phyloP scores from a whole-genome alignment of 768 basidiomycete genomes.

The Amanita polypyramis region DNA sequence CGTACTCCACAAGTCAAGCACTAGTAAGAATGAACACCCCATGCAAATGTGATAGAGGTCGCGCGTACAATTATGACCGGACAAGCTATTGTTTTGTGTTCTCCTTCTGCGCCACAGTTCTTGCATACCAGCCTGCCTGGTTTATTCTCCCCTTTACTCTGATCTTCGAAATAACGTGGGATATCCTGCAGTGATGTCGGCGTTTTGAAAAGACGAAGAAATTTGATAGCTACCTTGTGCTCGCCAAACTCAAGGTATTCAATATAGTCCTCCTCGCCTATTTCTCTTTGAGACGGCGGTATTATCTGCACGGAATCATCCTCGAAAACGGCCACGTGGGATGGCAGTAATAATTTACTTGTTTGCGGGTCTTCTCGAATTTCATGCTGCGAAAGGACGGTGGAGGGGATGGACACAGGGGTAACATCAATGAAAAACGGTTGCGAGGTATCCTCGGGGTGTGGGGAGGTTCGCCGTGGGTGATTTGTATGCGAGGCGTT shows the following conservation, averaged over 20 bases:
- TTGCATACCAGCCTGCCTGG: conserved; percentile 54
- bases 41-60: conserved; percentile 1
- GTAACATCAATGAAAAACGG: conserved; percentile 43
- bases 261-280: conserved; percentile 58
- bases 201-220: background rate
- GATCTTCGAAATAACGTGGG: conserved; percentile 56
- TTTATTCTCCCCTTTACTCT: conserved; percentile 28
- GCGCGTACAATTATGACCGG: conserved; percentile 57
- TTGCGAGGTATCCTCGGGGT: background rate
- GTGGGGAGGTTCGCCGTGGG: conserved; percentile 4
- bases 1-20: conserved; percentile 75
- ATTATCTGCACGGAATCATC: conserved; percentile 36
- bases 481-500: background rate
- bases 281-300: conserved; percentile 25
- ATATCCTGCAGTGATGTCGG: conserved; percentile 28
- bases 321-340: conserved; percentile 56
- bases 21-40: conserved; percentile 23
- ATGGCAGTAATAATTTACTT: conserved; percentile 44
- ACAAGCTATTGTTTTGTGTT: conserved; percentile 61
- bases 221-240: conserved; percentile 33
- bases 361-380: conserved; percentile 4
- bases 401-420: conserved; percentile 26
- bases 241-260: conserved; percentile 73
- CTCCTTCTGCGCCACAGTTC: conserved; percentile 64
- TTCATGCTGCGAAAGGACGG: conserved; percentile 9